Conservation (phyloP, 768 basidiomycete species). For the Pholiota microspora region DNA sequence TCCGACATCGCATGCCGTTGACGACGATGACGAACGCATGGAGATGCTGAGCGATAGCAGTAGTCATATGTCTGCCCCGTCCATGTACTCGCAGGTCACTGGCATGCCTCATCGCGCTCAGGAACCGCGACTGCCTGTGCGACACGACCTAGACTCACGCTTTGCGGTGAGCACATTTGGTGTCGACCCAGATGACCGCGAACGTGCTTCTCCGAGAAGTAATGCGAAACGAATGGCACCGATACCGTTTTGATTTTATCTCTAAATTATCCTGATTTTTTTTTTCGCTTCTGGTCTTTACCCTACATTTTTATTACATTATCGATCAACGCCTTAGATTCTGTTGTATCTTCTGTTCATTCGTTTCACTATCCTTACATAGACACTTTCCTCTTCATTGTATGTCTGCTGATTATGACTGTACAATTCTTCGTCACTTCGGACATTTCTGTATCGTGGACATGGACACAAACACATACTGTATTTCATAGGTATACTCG, state of each 20-base stretch:
- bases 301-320: too few relatives aligned
- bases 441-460: too few relatives aligned
- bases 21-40: slow-evolving; percentile 15
- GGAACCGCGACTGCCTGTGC: slow-evolving; percentile 64
- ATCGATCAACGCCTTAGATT: too few relatives aligned
- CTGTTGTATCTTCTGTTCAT: too few relatives aligned
- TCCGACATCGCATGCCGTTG: neutral
- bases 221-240: neutral
- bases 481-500: too few relatives aligned
- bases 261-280: neutral
- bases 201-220: neutral
- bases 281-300: neutral
- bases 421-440: too few relatives aligned
- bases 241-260: neutral
- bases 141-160: slow-evolving; percentile 29
- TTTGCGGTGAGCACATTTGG: slow-evolving; percentile 48
- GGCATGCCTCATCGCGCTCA: slow-evolving; percentile 57
- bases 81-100: slow-evolving; percentile 69
- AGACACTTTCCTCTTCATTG: too few relatives aligned
- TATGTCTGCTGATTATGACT: too few relatives aligned
- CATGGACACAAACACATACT: too few relatives aligned
- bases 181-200: neutral
- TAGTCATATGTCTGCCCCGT: slow-evolving; percentile 43
- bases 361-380: too few relatives aligned
- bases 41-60: slow-evolving; percentile 56